Evolutionary conservation across 2,329 filamentous ascomycete genomes (phyloP), one percentile per base, ranked within the genome.

Genomic region (Thelonectria olida): DNA sequence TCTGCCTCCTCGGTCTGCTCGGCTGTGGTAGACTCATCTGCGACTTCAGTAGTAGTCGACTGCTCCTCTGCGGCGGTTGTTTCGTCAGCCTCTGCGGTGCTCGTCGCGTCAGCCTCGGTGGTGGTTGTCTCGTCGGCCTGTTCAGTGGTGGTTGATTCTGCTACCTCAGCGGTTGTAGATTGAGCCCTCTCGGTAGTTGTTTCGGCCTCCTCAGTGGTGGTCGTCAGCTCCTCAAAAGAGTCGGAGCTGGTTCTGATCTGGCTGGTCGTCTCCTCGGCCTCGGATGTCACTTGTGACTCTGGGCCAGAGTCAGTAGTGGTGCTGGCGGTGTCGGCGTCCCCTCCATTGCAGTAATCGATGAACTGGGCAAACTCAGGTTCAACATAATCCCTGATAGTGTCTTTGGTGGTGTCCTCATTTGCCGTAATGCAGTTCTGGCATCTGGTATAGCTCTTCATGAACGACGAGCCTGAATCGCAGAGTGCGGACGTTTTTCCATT

Each of bases 391-490:
- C 73, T 69, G 7, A 67, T 64, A 0, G 73, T 72, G 2, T 73
- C 39, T 58, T 76, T 76, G 5, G 58, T 54, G 9, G 67, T 57
- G 4, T 62, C 64, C 0, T 54, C 61, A 38, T 79, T 67, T 0
- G 17, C 61, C 0, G 17, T 15, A 47, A 85, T 76, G 63, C 86
- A 89, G 0, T 4, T 5, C 0, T 68, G 22, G 72, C 87, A 90
- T 1, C 56, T 42, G 0, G 51, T 15, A 10, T 80, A 74, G 20
- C 71, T 71, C 0, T 53, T 45, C 3, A 49, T 45, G 74, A 88
- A 90, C 0, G 73, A 58, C 0, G 84, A 85, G 34, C 23, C n/a
- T 31, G 27, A 5, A 31, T 45, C 4, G 36, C 34, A 22, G 42
- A 49, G 20, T 15, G 8, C 22, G 10, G 13, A 61, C 0, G 70